Conservation (phyloP, 2,329 filamentous ascomycete genomes). For the Hirsutella thompsonii region DNA sequence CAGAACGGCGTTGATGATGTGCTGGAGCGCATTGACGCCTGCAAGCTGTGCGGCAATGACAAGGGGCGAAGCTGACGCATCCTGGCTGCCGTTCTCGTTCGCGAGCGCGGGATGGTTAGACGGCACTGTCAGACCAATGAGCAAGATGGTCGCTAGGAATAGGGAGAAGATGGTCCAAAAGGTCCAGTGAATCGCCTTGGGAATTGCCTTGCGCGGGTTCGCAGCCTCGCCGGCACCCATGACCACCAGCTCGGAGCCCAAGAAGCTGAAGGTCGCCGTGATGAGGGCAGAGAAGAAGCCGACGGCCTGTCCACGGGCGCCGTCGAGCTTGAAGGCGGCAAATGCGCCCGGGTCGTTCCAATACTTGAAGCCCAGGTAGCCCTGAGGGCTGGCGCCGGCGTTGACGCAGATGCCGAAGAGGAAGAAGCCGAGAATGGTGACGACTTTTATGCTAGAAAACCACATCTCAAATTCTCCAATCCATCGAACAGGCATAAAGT, state of each 20-base stretch:
- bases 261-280: conserved; percentile 56
- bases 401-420: conserved; percentile 67
- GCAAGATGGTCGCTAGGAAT: conserved; percentile 53
- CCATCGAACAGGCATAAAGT: conserved; percentile 58
- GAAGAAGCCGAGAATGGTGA: conserved; percentile 63
- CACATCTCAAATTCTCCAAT: conserved; percentile 73
- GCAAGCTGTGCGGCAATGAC: conserved; percentile 48
- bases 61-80: conserved; percentile 54
- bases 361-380: conserved; percentile 63
- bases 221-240: conserved; percentile 68
- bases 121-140: conserved; percentile 59
- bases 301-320: conserved; percentile 47
- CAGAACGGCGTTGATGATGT: conserved; percentile 67
- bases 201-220: conserved; percentile 60
- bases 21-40: conserved; percentile 48
- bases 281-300: conserved; percentile 59
- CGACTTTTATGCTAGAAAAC: conserved; percentile 64
- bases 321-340: conserved; percentile 41
- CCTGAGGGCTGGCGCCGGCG: conserved; percentile 54
- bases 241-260: conserved; percentile 64
- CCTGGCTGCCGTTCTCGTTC: conserved; percentile 31
- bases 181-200: conserved; percentile 58
- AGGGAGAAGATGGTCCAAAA: conserved; percentile 64
- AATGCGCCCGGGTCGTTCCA: conserved; percentile 60
- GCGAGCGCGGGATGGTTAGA: conserved; percentile 43